Evolutionary conservation across 371 early-diverging fungal species (phyloP).

Genomic region (Enterocytospora artemiae): DNA sequence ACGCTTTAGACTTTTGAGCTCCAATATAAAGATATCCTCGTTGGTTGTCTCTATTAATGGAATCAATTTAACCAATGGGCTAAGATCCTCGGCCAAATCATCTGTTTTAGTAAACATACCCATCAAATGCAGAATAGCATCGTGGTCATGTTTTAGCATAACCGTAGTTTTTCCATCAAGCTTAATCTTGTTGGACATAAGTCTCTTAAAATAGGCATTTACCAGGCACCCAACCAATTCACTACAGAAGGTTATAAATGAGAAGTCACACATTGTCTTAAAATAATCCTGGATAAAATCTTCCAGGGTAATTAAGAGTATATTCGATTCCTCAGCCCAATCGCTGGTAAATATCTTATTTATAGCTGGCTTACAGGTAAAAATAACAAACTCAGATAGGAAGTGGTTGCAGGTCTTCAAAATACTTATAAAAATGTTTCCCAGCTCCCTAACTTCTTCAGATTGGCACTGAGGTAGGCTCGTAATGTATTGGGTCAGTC

Average conservation of each 20-base stretch:
- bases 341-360: slow-evolving; percentile 47
- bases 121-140: slow-evolving; percentile 35
- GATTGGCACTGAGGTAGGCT: slow-evolving; percentile 48
- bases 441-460: slow-evolving; percentile 43
- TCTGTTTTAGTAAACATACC: slow-evolving; percentile 38
- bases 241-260: slow-evolving; percentile 51
- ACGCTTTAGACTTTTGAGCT: slow-evolving; percentile 41
- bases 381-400: slow-evolving; percentile 48
- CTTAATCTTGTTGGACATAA: slow-evolving; percentile 36
- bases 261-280: slow-evolving; percentile 54
- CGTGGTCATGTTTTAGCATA: slow-evolving; percentile 39
- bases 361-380: slow-evolving; percentile 46
- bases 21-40: slow-evolving; percentile 43
- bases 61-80: slow-evolving; percentile 33
- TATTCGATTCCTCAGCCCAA: slow-evolving; percentile 42
- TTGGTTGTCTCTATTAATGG: slow-evolving; percentile 46
- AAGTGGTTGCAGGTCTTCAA: slow-evolving; percentile 41
- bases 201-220: slow-evolving; percentile 45
- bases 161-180: slow-evolving; percentile 24
- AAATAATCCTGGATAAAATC: slow-evolving; percentile 57
- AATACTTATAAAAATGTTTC: slow-evolving; percentile 54
- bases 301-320: slow-evolving; percentile 49
- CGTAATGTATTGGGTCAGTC: slow-evolving; percentile 56
- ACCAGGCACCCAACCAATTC: slow-evolving; percentile 28
- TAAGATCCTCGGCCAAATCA: slow-evolving; percentile 28